Evolutionary conservation across 768 basidiomycete species (phyloP), one percentile per base, ranked within the genome.

Genomic region (Leccinum disarticulatum): DNA sequence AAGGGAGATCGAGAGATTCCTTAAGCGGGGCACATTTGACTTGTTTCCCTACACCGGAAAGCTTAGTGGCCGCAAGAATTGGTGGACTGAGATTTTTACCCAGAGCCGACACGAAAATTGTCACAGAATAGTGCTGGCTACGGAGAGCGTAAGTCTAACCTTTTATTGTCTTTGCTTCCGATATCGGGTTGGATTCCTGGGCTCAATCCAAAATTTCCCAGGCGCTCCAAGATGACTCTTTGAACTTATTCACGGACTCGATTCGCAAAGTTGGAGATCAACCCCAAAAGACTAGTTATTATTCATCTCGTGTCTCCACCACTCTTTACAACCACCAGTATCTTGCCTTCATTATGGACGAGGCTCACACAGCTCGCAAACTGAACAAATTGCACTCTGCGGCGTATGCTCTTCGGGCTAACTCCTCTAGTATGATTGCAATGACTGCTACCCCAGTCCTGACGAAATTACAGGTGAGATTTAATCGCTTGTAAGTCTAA

Each of bases 331-430:
- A 10, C 6, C 48, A 33, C 4, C 2, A 13, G 3, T 60, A 46
- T 19, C 22, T 57, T 11, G 5, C 13, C 15, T 4, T 46, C 0
- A 22, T 63, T 6, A 22, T 63, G 25, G 62, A 63, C 3, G 53
- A 60, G 11, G 62, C 62, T 2, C 62, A 63, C 6, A 1, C 6
- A 0, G 53, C 56, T 5, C 31, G 61, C 36, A 62, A 62, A 3
- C 33, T 54, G 9, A 62, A 62, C n/a, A 53, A 51, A 5, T 1
- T 57, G 2, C 56, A 57, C 15, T 41, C 17, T 0, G 52, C 59
- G 1, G 11, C 3, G 0, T 22, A 10, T 11, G 19, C n/a, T 1
- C 46, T 60, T 2, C 10, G 30, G 1, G 1, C 7, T 0, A n/a
- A 4, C 1, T 41, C 35, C 0, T 0, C 6, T 0, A 3, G 1